Evolutionary conservation across 2,329 filamentous ascomycete genomes (phyloP), one percentile per base, ranked within the genome.

Genomic region (Calonectria pseudoturangicola): DNA sequence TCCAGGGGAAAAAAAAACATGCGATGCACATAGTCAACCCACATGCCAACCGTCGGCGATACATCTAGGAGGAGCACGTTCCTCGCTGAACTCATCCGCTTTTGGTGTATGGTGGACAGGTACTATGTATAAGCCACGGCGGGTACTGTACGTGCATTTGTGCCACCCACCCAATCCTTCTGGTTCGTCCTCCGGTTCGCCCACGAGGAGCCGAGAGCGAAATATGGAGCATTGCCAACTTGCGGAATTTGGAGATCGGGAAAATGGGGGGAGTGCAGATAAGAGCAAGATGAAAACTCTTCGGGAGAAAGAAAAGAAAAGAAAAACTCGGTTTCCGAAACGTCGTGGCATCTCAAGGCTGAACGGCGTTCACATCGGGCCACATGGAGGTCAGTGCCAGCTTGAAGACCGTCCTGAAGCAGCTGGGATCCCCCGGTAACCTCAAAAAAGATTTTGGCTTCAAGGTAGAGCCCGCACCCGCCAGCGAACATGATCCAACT

Each of bases 41-140:
- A 73, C 77, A 80, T 80, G 73, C 79, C 76, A 79, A 66, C 58
- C 70, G 66, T 72, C 76, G 62, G 67, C 73, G 74, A 72, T 63
- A 74, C 66, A 73, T 71, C 69, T 66, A 71, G 74, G 66, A 69
- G 67, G 71, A 73, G 62, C 76, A 77, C 75, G 76, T 80, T 78
- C 74, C 71, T 60, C 71, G 54, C 64, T 74, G 30, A 72, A 72
- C 66, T 69, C 51, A 41, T 64, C 47, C 67, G 33, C 33, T 70
- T 39, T 54, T 66, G 27, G 47, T 21, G 50, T 43, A 48, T 41
- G 33, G 21, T 62, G 9, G 36, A 54, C 54, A 25, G 43, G 56
- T 45, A 45, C 43, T 10, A 45, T n/a, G 18, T 45, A 58, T 58
- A 58, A 58, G 54, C 54, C 54, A 58, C 54, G 36, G 28, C 39